Evolutionary conservation across 331 rosid species (phyloP), one percentile per base, ranked within the genome.

Genomic region (Malus hybrid): DNA sequence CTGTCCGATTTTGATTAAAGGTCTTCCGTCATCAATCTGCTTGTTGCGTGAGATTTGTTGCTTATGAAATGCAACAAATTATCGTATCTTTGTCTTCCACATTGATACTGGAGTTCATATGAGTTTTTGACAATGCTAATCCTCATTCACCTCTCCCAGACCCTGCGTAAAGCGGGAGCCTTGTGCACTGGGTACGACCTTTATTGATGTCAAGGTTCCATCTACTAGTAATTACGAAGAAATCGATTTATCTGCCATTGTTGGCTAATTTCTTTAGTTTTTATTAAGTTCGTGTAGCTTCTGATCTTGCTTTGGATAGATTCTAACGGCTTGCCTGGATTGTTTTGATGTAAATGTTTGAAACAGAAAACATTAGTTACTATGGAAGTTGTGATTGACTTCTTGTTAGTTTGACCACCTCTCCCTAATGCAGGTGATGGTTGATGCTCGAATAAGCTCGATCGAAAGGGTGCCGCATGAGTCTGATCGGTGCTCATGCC

Each of bases 381-480:
- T 14, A 16, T 64, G 11, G 18, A 39, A 68, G 70, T 44, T 69
- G 62, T 77, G 20, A 78, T 34, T 75, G 67, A 72, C 67, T 15
- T 60, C 7, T 13, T 24, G 19, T 63, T 28, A 77, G 70, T 81
- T 72, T 80, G 74, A 85, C 61, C 33, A 63, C 57, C 31, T 71
- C 46, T 50, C 63, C 46, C 67, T 69, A 44, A 55, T 77, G 28
- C 50, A 94, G 99, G 90, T 80, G 24, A 86, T 91, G 96, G 14
- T 57, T 31, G 99, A 94, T 89, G 97, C 92, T 73, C 88, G 82
- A 90, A 89, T 94, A 82, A 90, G 92, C 71, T 94, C 97, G 36
- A 81, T 94, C 4, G 89, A 88, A 81, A 86, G 99, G 81, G 89
- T 78, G 80, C 96, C 92, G 28, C 99, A 94, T 71, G 91, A 80